These are phyloP conservation scores for Fusarium nanum DNA, from an alignment of 2,329 filamentous ascomycete species.

Conservation along the genomic window DNA sequence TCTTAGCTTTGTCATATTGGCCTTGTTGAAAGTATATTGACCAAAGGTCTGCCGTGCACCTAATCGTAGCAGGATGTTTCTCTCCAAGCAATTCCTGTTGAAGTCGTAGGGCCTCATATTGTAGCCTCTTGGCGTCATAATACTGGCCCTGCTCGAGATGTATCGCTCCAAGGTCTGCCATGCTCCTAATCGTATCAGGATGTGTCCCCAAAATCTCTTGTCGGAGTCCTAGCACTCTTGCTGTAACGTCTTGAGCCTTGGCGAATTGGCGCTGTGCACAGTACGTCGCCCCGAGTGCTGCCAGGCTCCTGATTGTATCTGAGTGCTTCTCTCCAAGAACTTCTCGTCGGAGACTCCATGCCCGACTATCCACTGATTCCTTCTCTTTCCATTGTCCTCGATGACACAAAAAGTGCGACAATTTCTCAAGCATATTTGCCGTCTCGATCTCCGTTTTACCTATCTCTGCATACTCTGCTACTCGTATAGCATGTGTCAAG, in stretches of 20 bases:
- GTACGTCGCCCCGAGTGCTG: not conserved
- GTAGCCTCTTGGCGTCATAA: not conserved
- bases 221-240: not conserved
- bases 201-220: not conserved
- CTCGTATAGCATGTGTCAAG: not conserved
- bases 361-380: not conserved
- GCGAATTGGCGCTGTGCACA: not conserved
- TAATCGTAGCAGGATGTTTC: not conserved
- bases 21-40: not conserved
- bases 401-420: accelerated
- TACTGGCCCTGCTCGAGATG: not conserved
- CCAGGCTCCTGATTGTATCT: not conserved
- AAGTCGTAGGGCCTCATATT: not conserved
- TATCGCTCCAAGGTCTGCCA: not conserved
- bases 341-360: not conserved
- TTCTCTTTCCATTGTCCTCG: not conserved
- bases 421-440: accelerated
- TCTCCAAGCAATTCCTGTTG: not conserved
- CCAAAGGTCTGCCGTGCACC: not conserved
- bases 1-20: not conserved
- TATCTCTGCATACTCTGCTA: not conserved
- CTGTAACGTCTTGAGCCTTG: not conserved
- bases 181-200: not conserved
- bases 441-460: not conserved
- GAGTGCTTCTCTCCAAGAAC: not conserved